phyloP scores from a whole-genome alignment of 495 filamentous ascomycete genomes.

The Podospora comata region DNA sequence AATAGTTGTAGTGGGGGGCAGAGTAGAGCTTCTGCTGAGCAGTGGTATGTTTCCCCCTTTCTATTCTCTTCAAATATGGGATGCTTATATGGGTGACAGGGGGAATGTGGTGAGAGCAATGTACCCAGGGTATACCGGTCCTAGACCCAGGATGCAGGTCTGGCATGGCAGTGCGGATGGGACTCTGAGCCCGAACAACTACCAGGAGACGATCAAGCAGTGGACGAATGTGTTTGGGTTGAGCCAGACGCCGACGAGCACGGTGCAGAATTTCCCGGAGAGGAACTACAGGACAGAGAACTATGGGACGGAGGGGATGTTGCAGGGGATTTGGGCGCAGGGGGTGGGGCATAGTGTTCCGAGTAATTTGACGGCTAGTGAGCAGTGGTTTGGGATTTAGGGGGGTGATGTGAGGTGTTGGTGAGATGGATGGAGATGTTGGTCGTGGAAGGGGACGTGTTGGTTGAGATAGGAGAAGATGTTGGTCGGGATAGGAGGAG shows the following conservation, averaged over 20 bases:
- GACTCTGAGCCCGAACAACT: constrained; percentile 46
- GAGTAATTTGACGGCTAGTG: constrained; percentile 36
- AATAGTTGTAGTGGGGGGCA: constrained; percentile 42
- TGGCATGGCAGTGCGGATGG: constrained; percentile 50
- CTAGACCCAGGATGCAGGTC: constrained; percentile 55
- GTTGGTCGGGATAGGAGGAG: neutral
- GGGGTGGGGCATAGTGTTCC: constrained; percentile 42
- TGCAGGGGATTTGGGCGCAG: constrained; percentile 42
- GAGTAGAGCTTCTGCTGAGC: constrained; percentile 37
- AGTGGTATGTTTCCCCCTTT: constrained; percentile 28
- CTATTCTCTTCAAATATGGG: neutral
- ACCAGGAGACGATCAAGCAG: constrained; percentile 50
- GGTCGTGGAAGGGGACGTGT: neutral
- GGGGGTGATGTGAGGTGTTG: neutral
- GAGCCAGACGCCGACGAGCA: constrained; percentile 30
- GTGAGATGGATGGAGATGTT: neutral
- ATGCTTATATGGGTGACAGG: constrained; percentile 3
- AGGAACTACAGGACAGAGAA: constrained; percentile 38
- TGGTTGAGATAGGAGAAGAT: neutral
- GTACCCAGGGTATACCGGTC: constrained; percentile 48
- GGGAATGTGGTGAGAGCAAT: constrained; percentile 43
- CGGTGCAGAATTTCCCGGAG: constrained; percentile 36
- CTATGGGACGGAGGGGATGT: constrained; percentile 30
- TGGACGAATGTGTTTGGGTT: constrained; percentile 51
- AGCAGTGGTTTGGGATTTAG: constrained; percentile 39